Conservation (phyloP, 2,329 filamentous ascomycete genomes). For the Aspergillus oerlinghausenensis region DNA sequence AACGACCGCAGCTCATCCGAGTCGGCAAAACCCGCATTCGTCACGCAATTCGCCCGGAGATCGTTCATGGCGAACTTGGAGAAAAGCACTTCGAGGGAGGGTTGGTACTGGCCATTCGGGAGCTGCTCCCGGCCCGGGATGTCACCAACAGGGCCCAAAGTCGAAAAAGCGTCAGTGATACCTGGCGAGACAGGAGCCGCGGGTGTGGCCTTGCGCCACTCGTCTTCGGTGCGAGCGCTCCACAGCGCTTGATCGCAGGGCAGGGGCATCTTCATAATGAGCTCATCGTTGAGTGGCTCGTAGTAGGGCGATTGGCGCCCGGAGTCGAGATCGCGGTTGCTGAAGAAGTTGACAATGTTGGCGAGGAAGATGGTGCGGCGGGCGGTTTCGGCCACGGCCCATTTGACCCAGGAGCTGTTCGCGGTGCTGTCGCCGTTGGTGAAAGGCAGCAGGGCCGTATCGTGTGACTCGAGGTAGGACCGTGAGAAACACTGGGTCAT, state of each 20-base stretch:
- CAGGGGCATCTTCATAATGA: conserved; percentile 19
- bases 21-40: conserved; percentile 9
- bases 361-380: conserved; percentile 19
- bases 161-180: not conserved
- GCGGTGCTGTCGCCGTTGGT: too few species aligned
- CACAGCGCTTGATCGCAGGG: conserved; percentile 14
- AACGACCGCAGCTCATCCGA: conserved; percentile 16
- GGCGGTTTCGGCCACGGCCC: conserved; percentile 15
- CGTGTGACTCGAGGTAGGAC: conserved; percentile 9
- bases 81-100: conserved; percentile 10
- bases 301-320: conserved; percentile 15
- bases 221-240: conserved; percentile 12
- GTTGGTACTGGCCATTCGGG: not conserved
- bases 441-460: not conserved
- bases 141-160: not conserved
- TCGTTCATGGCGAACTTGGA: conserved; percentile 11
- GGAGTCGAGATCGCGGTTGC: conserved; percentile 10
- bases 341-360: conserved; percentile 19
- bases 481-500: conserved; percentile 11
- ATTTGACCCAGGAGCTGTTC: conserved; percentile 2
- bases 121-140: not conserved
- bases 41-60: conserved; percentile 6
- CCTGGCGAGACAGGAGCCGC: not conserved
- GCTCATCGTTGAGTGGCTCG: conserved; percentile 18
- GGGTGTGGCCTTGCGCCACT: conserved; percentile 8